These are phyloP conservation scores for Cystobasidium pallidum DNA, from an alignment of 1,284 basidiomycete species.

Conservation along the genomic window DNA sequence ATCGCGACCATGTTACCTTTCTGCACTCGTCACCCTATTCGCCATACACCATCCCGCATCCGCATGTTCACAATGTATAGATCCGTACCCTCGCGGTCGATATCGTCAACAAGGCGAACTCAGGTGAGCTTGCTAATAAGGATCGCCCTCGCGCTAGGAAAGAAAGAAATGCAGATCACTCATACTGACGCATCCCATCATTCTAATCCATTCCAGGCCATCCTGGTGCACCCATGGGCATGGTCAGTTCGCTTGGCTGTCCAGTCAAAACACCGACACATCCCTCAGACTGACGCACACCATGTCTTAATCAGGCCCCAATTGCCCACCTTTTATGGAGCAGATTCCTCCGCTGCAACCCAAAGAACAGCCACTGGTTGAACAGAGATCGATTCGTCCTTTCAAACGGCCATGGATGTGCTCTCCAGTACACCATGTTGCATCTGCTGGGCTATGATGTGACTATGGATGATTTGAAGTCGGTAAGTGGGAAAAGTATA, in stretches of 20 bases:
- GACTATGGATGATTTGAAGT: constrained; percentile 79
- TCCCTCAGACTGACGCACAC: too few relatives aligned
- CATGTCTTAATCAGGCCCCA: constrained; percentile 69
- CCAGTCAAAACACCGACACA: too few relatives aligned
- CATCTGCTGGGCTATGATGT: constrained; percentile 83
- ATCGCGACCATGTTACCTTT: neutral
- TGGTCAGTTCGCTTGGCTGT: too few relatives aligned
- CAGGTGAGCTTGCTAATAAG: too few relatives aligned
- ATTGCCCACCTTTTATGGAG: constrained; percentile 84
- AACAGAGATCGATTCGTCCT: constrained; percentile 88
- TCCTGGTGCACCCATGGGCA: constrained; percentile 72
- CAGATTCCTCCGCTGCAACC: constrained; percentile 75
- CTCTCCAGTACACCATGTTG: constrained; percentile 73
- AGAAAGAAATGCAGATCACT: too few relatives aligned
- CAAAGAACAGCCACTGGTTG: constrained; percentile 86
- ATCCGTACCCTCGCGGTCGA: constrained; percentile 38
- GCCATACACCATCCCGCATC: neutral
- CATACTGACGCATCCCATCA: constrained; percentile 20
- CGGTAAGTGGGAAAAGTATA: constrained; percentile 71
- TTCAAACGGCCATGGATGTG: constrained; percentile 69
- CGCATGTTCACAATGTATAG: neutral
- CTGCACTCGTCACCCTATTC: too few relatives aligned
- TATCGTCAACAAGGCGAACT: constrained; percentile 44
- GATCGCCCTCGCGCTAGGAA: too few relatives aligned
- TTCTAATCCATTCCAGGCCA: constrained; percentile 51